Evolutionary conservation across 495 filamentous ascomycete genomes (phyloP).

Genomic region (Neurospora cerealis): DNA sequence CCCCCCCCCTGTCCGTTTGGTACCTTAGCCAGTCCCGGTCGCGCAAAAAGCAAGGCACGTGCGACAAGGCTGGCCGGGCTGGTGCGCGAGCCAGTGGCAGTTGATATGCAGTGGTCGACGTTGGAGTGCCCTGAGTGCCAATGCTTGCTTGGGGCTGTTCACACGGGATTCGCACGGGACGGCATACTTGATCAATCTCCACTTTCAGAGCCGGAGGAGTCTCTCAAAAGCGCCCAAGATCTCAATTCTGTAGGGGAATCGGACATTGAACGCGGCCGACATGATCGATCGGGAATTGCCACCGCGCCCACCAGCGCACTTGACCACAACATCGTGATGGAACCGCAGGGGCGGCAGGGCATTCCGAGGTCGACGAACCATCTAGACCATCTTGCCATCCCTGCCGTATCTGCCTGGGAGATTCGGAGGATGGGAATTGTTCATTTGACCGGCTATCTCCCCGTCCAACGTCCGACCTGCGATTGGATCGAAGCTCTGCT

Average conservation of each 20-base stretch:
- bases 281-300: background rate
- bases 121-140: too few species aligned
- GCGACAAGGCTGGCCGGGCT: background rate
- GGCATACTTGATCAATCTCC: background rate
- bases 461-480: background rate
- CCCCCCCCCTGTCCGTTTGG: too few species aligned
- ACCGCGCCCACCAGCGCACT: background rate
- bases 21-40: background rate
- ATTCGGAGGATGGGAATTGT: background rate
- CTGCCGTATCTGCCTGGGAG: background rate
- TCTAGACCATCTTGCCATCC: background rate
- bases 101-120: too few species aligned
- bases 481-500: background rate
- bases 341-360: background rate
- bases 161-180: background rate
- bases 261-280: background rate
- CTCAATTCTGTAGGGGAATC: background rate
- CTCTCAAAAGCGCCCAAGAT: background rate
- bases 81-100: background rate
- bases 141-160: background rate
- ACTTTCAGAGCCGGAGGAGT: background rate
- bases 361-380: background rate
- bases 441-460: background rate
- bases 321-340: background rate
- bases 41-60: background rate